A percentile compares a stretch with the other conserved stretches of the same genome.
These are phyloP conservation scores for Vachellia pachyceras DNA, from an alignment of 306 rosid species.

Conservation along the genomic window DNA sequence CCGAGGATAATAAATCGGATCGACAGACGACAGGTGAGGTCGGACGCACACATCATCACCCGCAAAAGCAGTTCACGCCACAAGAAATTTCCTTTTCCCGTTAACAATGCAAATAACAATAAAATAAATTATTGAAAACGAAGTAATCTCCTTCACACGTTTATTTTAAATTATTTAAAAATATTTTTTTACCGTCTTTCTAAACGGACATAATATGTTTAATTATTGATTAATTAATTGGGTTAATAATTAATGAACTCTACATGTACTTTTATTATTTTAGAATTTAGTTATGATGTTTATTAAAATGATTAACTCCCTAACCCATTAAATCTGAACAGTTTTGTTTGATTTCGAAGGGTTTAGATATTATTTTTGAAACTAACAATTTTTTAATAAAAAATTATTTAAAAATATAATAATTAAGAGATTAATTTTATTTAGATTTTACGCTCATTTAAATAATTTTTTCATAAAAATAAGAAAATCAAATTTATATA, in stretches of 20 bases:
- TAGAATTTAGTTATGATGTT: no score
- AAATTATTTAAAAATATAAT: no score
- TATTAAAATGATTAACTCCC: no score
- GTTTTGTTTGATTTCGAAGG: no score
- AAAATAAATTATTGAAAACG: neutral
- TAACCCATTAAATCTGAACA: no score
- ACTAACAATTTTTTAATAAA: no score
- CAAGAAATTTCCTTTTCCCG: neutral
- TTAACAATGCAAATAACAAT: neutral
- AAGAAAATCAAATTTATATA: no score
- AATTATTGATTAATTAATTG: neutral
- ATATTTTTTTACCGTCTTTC: neutral
- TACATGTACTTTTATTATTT: neutral
- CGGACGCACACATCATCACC: slow-evolving; percentile 24
- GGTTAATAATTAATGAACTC: neutral
- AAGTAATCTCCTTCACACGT: neutral
- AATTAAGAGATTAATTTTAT: no score
- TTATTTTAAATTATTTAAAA: neutral
- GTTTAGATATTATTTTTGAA: no score
- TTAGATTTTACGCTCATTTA: no score
- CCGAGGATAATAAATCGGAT: neutral
- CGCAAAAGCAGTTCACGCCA: slow-evolving; percentile 9
- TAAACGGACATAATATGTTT: neutral
- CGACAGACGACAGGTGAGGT: no score
- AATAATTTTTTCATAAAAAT: no score